These are phyloP conservation scores for Trebouxia sp. DNA, from an alignment of 139 green algal species.

Conservation along the genomic window DNA sequence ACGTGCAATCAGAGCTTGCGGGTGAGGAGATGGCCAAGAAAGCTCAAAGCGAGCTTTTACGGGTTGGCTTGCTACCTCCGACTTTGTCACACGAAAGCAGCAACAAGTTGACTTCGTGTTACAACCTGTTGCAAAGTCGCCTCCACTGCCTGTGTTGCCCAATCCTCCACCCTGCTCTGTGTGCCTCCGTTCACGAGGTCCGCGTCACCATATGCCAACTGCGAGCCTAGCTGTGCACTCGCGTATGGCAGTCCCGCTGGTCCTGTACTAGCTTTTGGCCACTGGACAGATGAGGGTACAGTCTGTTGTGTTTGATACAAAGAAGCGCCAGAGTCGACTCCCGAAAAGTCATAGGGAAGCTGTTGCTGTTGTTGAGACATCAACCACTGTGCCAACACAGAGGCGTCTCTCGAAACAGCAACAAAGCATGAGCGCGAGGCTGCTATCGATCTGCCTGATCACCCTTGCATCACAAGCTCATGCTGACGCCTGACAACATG, in stretches of 20 bases:
- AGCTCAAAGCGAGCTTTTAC: no score
- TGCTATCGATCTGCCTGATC: no score
- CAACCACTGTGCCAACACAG: neutral
- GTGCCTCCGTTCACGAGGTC: neutral
- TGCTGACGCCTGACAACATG: no score
- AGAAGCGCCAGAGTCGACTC: neutral
- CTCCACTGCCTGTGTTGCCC: conserved; percentile 5
- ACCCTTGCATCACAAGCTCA: no score
- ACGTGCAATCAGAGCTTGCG: neutral
- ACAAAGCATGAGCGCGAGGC: neutral
- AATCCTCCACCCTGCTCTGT: conserved; percentile 11
- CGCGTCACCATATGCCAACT: neutral
- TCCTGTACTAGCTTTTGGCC: neutral
- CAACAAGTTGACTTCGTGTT: no score
- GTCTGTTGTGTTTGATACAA: conserved; percentile 5
- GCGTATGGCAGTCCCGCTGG: neutral
- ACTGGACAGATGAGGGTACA: neutral
- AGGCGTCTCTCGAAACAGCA: neutral
- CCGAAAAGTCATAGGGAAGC: neutral
- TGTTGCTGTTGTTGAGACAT: conserved; percentile 19
- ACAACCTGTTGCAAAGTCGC: conserved; percentile 6
- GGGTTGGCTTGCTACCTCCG: no score
- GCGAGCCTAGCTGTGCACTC: neutral
- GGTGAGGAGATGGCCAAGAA: no score
- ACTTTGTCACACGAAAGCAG: no score